phyloP scores from a whole-genome alignment of 2,329 filamentous ascomycete genomes.

The Aspergillus tamarii region DNA sequence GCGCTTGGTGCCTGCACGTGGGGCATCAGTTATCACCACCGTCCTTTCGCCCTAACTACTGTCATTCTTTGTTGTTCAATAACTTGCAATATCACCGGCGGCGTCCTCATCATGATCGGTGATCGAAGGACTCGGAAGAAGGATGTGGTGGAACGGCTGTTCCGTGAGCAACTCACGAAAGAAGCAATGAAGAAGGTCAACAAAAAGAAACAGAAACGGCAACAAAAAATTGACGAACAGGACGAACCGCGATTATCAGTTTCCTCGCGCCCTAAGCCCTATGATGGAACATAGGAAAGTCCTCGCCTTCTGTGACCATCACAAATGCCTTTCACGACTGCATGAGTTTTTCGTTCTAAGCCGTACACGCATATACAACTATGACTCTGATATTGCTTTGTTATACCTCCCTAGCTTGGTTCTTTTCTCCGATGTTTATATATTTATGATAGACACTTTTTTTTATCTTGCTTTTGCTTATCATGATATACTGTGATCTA shows the following conservation, averaged over 20 bases:
- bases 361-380: neutral
- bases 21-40: conserved; percentile 71
- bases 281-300: conserved; percentile 19
- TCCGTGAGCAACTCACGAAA: conserved; percentile 73
- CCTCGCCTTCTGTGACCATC: neutral
- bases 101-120: conserved; percentile 74
- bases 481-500: neutral
- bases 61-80: conserved; percentile 81
- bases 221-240: conserved; percentile 6
- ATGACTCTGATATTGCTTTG: neutral
- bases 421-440: neutral
- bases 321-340: neutral
- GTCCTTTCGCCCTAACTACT: conserved; percentile 74
- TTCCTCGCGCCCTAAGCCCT: conserved; percentile 15
- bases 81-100: conserved; percentile 74
- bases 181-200: conserved; percentile 63
- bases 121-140: conserved; percentile 80
- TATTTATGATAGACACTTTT: neutral
- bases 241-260: neutral
- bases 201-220: conserved; percentile 48
- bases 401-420: neutral
- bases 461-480: neutral
- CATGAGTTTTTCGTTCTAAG: neutral
- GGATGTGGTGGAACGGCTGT: conserved; percentile 77
- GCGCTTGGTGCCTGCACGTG: conserved; percentile 77